Base-by-base conservation (phyloP, 306 rosid species). In the Fagus sylvatica region DNA sequence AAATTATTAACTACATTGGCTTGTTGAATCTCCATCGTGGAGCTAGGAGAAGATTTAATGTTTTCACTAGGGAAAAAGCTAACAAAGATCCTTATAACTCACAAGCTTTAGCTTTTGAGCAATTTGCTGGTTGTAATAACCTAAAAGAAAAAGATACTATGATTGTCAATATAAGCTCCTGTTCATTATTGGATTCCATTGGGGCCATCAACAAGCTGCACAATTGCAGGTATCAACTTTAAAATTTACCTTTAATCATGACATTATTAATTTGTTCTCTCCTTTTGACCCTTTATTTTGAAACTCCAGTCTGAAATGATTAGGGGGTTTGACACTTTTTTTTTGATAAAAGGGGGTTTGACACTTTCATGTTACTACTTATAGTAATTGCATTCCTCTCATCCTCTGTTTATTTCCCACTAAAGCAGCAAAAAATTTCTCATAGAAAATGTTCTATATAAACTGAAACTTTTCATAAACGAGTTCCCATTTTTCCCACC, bases 171-270 rank as follows among this genome's bases (percentile, higher is more conserved):
- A 22, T 7, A 53, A 46, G 82, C 53, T 64, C 17, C 28, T 53
- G 46, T 70, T 69, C 34, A 62, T 48, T 37, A 48, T 71, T 79
- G 81, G 83, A 83, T 70, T 83, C 80, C 60, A 53, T 53, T 40
- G 40, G 56, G 54, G 41, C 49, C 54, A 70, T 75, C 57, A 53
- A 74, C 16, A 72, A 74, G 77, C 39, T 68, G 77, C 74, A 82
- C 78, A 76, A 74, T 82, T 83, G 74, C 73, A 28, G 71, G 74
- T 72, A 62, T 54, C 75, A 10, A 54, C 74, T 79, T 62, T 71
- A 42, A 42, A 34, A 41, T 53, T 51, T 74, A 34, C 59, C 84
- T 16, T 83, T 74, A 2, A 42, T 70, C 78, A 53, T 64, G 66
- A 70, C 62, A 56, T 77, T 74, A 66, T 55, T 59, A 72, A 39